Conservation (phyloP, 139 green algal species). For the Chlorella vulgaris region DNA sequence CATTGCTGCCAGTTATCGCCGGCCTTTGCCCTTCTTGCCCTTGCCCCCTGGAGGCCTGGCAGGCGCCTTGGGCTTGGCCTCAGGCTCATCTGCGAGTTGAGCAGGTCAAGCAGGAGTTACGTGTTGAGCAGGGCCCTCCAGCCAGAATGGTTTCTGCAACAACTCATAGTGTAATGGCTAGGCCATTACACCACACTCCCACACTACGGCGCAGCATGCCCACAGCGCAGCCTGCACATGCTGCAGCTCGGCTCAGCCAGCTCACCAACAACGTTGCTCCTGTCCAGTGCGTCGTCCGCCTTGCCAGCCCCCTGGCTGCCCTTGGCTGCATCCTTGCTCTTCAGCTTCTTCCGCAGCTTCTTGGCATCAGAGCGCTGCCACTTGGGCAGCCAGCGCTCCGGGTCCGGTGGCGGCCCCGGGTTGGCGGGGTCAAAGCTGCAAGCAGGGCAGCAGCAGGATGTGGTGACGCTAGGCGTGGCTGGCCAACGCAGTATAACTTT, state of each 20-base stretch:
- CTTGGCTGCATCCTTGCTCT: slow-evolving; percentile 63
- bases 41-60: not conserved
- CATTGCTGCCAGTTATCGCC: not conserved
- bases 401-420: slow-evolving; percentile 78
- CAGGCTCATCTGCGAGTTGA: not conserved
- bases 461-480: too few species aligned
- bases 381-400: slow-evolving; percentile 96
- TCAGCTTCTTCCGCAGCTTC: slow-evolving; percentile 64
- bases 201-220: not conserved
- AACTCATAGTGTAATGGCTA: too few species aligned
- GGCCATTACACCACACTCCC: not conserved
- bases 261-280: slow-evolving; percentile 13
- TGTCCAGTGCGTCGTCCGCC: slow-evolving; percentile 59
- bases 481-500: too few species aligned
- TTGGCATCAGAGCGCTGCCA: slow-evolving; percentile 88
- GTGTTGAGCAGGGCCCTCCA: not conserved
- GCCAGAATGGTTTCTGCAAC: too few species aligned
- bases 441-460: not conserved
- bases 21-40: slow-evolving; percentile 2
- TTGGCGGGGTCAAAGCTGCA: slow-evolving; percentile 82
- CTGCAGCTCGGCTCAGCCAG: not conserved
- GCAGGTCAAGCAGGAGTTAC: not conserved
- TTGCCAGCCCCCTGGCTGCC: slow-evolving; percentile 76
- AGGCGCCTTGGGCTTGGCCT: not conserved
- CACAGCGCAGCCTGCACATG: not conserved